Conservation (phyloP, 2,329 filamentous ascomycete species). For the Exophiala oligosperma region DNA sequence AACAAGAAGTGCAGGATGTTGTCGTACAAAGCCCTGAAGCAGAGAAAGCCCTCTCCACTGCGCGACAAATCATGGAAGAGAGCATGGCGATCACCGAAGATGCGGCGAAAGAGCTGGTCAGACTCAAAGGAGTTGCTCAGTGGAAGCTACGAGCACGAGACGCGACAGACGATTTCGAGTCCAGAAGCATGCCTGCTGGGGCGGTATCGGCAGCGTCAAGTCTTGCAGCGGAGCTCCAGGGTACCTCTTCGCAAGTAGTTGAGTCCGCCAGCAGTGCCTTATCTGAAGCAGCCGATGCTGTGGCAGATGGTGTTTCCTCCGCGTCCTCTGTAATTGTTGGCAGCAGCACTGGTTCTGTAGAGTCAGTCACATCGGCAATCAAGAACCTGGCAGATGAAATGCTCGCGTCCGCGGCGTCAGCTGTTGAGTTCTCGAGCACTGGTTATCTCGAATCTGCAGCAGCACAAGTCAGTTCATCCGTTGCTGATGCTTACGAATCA, state of each 20-base stretch:
- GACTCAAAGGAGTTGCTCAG: constrained; percentile 77
- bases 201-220: constrained; percentile 40
- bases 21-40: constrained; percentile 74
- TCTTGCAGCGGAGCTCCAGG: constrained; percentile 28
- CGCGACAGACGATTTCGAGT: constrained; percentile 74
- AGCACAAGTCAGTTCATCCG: constrained; percentile 33
- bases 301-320: constrained; percentile 16
- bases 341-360: constrained; percentile 36
- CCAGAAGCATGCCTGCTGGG: constrained; percentile 61
- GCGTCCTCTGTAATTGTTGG: constrained; percentile 28
- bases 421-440: constrained; percentile 3
- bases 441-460: constrained; percentile 31
- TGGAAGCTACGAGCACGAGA: constrained; percentile 82
- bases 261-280: constrained; percentile 33
- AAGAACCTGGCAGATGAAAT: constrained; percentile 20
- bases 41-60: constrained; percentile 64
- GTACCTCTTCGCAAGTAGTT: constrained; percentile 11
- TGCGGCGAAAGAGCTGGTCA: constrained; percentile 75
- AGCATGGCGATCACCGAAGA: constrained; percentile 78
- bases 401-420: constrained; percentile 16
- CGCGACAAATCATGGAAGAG: constrained; percentile 69
- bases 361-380: constrained; percentile 36
- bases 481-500: constrained; percentile 11
- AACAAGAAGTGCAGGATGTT: constrained; percentile 73
- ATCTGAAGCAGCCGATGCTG: constrained; percentile 34